Conservation (phyloP, 495 filamentous ascomycete species). For the Xylaria intraflava region DNA sequence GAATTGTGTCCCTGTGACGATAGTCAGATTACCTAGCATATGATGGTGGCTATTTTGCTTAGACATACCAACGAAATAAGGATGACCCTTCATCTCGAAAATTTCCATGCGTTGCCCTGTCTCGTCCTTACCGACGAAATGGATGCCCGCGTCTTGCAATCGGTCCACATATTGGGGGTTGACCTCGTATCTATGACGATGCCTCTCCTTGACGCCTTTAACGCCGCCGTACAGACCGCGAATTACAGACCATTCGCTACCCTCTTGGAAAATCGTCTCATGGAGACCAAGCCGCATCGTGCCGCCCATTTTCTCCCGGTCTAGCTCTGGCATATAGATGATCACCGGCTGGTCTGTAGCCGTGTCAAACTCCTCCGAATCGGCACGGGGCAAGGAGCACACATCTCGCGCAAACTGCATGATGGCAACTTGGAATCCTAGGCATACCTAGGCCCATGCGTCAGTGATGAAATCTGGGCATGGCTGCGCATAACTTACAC, state of each 20-base stretch:
- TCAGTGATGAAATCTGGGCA: not conserved
- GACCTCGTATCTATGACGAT: slow-evolving; percentile 71
- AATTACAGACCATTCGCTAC: slow-evolving; percentile 73
- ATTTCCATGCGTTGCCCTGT: slow-evolving; percentile 84
- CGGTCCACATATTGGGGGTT: slow-evolving; percentile 59
- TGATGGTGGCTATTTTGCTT: slow-evolving; percentile 15
- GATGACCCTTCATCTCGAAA: slow-evolving; percentile 81
- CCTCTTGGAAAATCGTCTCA: slow-evolving; percentile 66
- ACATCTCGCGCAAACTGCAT: slow-evolving; percentile 80
- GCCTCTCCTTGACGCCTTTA: slow-evolving; percentile 54
- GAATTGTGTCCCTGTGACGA: slow-evolving; percentile 58
- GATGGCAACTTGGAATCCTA: slow-evolving; percentile 92
- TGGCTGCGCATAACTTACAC: slow-evolving; percentile 23
- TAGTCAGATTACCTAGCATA: slow-evolving; percentile 14
- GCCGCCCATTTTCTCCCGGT: slow-evolving; percentile 62
- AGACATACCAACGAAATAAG: slow-evolving; percentile 66
- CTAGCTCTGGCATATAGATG: slow-evolving; percentile 86
- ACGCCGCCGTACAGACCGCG: slow-evolving; percentile 64
- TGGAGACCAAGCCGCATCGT: slow-evolving; percentile 88
- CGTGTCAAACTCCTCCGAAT: slow-evolving; percentile 59
- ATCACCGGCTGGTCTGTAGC: slow-evolving; percentile 55
- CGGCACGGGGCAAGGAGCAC: slow-evolving; percentile 53
- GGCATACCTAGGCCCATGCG: slow-evolving; percentile 51
- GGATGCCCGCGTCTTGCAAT: slow-evolving; percentile 52
- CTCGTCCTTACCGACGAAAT: slow-evolving; percentile 75